phyloP scores from a whole-genome alignment of 805 yeast genomes.

The Nakazawaea anatomiae region DNA sequence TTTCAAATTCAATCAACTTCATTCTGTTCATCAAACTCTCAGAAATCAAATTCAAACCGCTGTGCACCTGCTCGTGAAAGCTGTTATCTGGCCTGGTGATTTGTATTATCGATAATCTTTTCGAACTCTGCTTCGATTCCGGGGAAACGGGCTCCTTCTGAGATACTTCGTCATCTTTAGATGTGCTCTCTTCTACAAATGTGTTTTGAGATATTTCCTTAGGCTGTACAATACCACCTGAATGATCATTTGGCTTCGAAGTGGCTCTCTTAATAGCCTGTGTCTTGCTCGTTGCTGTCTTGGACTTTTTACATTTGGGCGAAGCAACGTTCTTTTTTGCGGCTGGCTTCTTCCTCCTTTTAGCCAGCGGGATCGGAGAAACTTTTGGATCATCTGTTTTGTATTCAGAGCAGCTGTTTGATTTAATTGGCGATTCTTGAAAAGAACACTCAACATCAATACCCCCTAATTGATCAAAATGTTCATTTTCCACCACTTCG shows the following conservation, averaged over 20 bases:
- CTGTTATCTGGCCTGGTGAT: neutral
- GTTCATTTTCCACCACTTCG: neutral
- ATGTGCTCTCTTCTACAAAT: neutral
- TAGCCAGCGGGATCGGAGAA: no score
- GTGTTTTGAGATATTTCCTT: neutral
- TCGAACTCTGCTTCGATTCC: neutral
- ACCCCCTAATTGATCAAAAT: neutral
- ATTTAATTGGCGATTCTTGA: no score
- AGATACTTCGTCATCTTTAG: no score
- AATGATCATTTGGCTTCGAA: neutral
- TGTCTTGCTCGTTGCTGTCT: no score
- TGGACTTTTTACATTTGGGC: no score
- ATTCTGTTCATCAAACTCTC: conserved; percentile 6
- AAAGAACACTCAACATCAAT: neutral
- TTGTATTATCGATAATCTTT: neutral
- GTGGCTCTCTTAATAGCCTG: neutral
- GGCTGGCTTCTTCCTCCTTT: no score
- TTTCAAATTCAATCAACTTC: conserved; percentile 4
- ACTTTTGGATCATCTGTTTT: no score
- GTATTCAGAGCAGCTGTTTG: no score
- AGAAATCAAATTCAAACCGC: conserved; percentile 7
- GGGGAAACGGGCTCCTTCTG: neutral
- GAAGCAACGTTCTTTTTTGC: no score
- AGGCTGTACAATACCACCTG: no score
- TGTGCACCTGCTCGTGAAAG: neutral